phyloP scores from a whole-genome alignment of 2,329 filamentous ascomycete species.

The Aspergillus melleus region DNA sequence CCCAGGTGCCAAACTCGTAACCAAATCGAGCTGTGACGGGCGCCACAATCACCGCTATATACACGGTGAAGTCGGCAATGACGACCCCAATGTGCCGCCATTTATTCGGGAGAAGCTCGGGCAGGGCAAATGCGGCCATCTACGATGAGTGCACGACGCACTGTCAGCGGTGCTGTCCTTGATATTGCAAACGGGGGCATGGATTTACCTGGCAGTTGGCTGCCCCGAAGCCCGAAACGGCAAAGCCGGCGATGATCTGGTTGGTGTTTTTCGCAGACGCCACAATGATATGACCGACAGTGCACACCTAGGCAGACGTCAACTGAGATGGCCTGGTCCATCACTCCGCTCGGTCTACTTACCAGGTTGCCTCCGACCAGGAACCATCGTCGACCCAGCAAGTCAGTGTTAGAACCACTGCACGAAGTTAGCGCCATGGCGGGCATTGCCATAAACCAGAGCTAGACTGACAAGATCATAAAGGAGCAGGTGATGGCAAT shows the following conservation, averaged over 20 bases:
- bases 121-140: constrained; percentile 47
- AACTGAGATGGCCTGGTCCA: neutral
- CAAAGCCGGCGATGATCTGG: constrained; percentile 36
- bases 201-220: neutral
- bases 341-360: neutral
- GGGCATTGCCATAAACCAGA: neutral
- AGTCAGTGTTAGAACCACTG: constrained; percentile 46
- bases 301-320: neutral
- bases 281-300: constrained; percentile 38
- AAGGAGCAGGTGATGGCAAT: neutral
- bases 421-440: constrained; percentile 9
- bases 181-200: no score
- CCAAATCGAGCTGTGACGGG: constrained; percentile 49
- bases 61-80: constrained; percentile 45
- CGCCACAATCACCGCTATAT: constrained; percentile 48
- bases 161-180: neutral
- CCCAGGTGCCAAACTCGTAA: constrained; percentile 31
- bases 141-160: constrained; percentile 16
- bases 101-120: constrained; percentile 52
- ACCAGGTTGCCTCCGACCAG: constrained; percentile 44
- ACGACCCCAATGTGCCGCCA: constrained; percentile 49
- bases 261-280: constrained; percentile 42
- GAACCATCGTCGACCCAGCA: constrained; percentile 51
- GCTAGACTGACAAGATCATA: neutral
- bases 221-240: constrained; percentile 44